Base-by-base conservation (phyloP, 495 filamentous ascomycete species). In the Aspergillus saccharolyticus region DNA sequence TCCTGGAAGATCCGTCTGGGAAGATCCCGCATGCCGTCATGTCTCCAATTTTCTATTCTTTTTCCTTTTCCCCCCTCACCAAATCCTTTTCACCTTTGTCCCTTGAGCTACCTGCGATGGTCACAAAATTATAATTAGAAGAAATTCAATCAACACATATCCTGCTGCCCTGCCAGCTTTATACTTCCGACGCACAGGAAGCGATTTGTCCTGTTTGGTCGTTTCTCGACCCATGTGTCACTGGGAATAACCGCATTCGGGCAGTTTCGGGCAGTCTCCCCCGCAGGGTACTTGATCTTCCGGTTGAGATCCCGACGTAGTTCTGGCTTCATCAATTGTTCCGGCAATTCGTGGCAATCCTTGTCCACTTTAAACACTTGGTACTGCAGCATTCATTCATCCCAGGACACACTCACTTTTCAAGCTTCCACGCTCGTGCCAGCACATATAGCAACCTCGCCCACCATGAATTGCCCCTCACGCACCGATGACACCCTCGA, bases 401-500 rank as follows among this genome's bases (percentile, higher is more conserved):
- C 33, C 33, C 33, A 39, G 33, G 4, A 39, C 7, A 39, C 7
- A 39, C 33, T 15, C 33, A 15, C 5, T 39, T 39, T 12, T 39
- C 12, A 8, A 57, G 21, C 42, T 15, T 42, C 12, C 33, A 39
- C 33, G 33, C 33, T 39, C 33, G 33, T 39, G 33, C 24, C 46
- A 39, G 19, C 28, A n/a, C 25, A 25, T 43, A 28, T 30, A 46
- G 7, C 15, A 0, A 22, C 20, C 30, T 28, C 33, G 18, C 10
- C 51, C 63, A 66, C 54, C 63, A 87, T 86, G 84, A 87, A 86
- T 62, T 82, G 83, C 67, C 83, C 83, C 24, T 86, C 83, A 15
- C 70, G 83, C 55, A 84, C 73, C n/a, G 83, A 86, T 52, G 81
- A 86, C 51, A 77, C 76, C 16, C 66, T 78, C 21, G 70, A 74